Percentiles rank a stretch among this genome's conserved stretches.
phyloP scores from a whole-genome alignment of 371 early-diverging fungal species.

The Catenaria anguillulae region DNA sequence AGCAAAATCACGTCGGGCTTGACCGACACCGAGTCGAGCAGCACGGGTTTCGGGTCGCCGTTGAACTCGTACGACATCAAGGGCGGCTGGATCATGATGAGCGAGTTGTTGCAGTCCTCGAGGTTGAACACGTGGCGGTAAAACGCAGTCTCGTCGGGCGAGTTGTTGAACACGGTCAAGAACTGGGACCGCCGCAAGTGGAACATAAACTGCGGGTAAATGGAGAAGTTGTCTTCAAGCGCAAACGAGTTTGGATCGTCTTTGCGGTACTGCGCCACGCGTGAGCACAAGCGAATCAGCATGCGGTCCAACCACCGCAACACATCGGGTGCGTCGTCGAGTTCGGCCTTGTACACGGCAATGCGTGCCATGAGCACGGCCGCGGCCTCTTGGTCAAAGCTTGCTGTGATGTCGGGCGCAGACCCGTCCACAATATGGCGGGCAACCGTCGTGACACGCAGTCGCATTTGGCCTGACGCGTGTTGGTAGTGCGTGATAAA shows the following conservation, averaged over 20 bases:
- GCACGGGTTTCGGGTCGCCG: constrained; percentile 79
- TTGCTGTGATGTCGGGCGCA: constrained; percentile 70
- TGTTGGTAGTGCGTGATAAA: constrained; percentile 93
- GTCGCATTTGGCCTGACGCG: constrained; percentile 71
- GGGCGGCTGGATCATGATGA: constrained; percentile 99
- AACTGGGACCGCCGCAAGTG: constrained; percentile 96
- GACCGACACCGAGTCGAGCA: constrained; percentile 94
- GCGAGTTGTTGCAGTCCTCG: constrained; percentile 87
- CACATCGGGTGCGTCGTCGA: constrained; percentile 97
- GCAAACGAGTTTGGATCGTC: constrained; percentile 90
- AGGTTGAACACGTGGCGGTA: constrained; percentile 85
- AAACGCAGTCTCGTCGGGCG: constrained; percentile 98
- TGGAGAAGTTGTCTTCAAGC: constrained; percentile 86
- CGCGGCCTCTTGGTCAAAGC: constrained; percentile 99
- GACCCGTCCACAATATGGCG: constrained; percentile 82
- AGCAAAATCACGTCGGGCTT: constrained; percentile 91
- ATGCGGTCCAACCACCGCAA: constrained; percentile 97
- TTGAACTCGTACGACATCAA: constrained; percentile 87
- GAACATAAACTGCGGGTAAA: constrained; percentile 99
- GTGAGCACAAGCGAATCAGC: constrained; percentile 95
- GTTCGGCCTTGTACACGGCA: constrained; percentile 90
- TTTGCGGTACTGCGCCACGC: constrained; percentile 90
- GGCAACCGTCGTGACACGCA: constrained; percentile 90
- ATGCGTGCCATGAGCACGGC: constrained; percentile 98
- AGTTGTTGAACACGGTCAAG: constrained; percentile 97